Evolutionary conservation across 1,284 basidiomycete species (phyloP), one percentile per base, ranked within the genome.

Genomic region (Irpex rosettiformis): DNA sequence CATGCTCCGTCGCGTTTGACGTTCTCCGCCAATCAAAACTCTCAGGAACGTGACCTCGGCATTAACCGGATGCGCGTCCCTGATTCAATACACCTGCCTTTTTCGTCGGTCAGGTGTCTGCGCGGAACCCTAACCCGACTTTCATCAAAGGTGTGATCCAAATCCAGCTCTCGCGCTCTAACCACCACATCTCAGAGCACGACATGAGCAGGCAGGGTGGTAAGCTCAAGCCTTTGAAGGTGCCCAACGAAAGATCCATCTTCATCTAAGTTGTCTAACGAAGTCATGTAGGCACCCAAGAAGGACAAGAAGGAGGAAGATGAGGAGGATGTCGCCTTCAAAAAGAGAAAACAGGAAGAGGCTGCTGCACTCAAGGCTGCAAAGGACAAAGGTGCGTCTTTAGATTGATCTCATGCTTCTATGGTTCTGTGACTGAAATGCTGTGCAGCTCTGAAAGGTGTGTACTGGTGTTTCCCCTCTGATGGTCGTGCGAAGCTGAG

Each of bases 151-250:
- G 13, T 11, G 25, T 18, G 21, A 45, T 13, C 48, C n/a, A 25
- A 25, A 25, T 22, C 27, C 18, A 24, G 24, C 10, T 10, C 24
- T 10, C 24, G 10, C 27, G 48, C 48, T 13, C 48, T 27, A 11
- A 27, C 13, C 18, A 51, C 10, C 25, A 16, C 61, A 55, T 40
- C 24, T 30, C 30, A 49, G 53, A 28, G 33, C 45, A 52, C 27
- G 52, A 42, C 62, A 81, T 87, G 48, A 76, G 79, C 69, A 82
- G 89, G 75, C 86, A 90, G 77, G 90, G 88, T 62, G 89, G 89
- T 69, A 92, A 92, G 75, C 70, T 86, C 55, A 92, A 92, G 80
- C 90, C 90, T 59, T 75, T 87, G 52, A 87, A 88, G 83, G 85
- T 81, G 25, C 7, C 10, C 21, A 11, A 21, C n/a, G n/a, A 4